Evolutionary conservation across 306 rosid genomes (phyloP), one percentile per base, ranked within the genome.

Genomic region (Sesbania bispinosa): DNA sequence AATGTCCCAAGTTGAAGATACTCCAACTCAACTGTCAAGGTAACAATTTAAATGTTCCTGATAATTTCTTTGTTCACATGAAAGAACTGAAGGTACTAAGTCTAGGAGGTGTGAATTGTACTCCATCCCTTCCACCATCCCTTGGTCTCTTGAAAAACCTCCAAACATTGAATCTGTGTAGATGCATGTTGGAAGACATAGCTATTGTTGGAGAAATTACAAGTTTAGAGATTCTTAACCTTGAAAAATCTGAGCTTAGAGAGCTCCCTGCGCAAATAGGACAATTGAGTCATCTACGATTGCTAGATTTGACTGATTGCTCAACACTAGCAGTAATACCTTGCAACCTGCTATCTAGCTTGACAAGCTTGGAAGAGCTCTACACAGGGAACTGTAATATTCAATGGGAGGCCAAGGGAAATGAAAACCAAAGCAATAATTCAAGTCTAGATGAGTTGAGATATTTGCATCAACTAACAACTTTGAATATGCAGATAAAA

Each of bases 221-320:
- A 18, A 33, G 73, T 39, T 26, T 82, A 14, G 80, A 82, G 38
- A 70, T 78, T 63, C 86, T 82, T 11, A 69, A 14, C 74, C 72
- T 82, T 0, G 30, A 50, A 10, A 16, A 58, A 32, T 82, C 86
- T 8, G 72, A 78, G 52, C 21, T 82, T 41, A 36, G 11, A 43
- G 67, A 38, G 47, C 69, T 82, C 20, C 81, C 83, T 0, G 29
- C 15, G 29, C 72, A 74, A 63, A 62, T 82, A 29, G 81, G 80
- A 27, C 24, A 14, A 6, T 21, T 82, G 30, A 23, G 2, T 47
- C 47, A 39, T 64, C 83, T 82, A 0, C n/a, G 69, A 24, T 46
- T 74, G 47, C 39, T 82, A 32, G 78, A 82, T 64, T 74, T 82
- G 78, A 64, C 67, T 0, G 69, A 74, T 50, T 82, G 86, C 73